Conservation (phyloP, 768 basidiomycete species). For the Neoboletus brunneissimus region DNA sequence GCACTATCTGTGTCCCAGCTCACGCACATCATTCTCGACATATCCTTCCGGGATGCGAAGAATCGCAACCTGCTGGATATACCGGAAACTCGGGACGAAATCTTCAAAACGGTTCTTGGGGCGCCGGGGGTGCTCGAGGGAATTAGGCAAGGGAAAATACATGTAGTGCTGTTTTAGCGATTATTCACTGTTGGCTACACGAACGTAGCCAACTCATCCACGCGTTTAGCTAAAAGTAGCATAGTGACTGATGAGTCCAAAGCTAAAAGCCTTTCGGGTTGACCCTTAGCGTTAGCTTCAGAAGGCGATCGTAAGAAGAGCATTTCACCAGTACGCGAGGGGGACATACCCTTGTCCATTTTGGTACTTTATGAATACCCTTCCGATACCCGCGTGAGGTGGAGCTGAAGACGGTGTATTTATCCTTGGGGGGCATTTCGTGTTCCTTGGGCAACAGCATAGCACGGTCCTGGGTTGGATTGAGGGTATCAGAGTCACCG, state of each 20-base stretch:
- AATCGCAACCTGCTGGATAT: constrained; percentile 74
- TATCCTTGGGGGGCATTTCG: constrained; percentile 91
- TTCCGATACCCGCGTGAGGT: constrained; percentile 79
- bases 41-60: constrained; percentile 72
- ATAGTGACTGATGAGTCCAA: constrained; percentile 34
- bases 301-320: constrained; percentile 7
- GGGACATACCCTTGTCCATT: constrained; percentile 82
- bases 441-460: constrained; percentile 87
- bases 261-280: constrained; percentile 95
- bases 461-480: constrained; percentile 56
- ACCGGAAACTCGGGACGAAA: constrained; percentile 78
- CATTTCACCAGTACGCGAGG: neutral
- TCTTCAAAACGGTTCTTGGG: constrained; percentile 73
- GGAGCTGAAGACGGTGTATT: constrained; percentile 87
- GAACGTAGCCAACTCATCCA: neutral
- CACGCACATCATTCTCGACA: constrained; percentile 81
- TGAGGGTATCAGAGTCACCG: neutral
- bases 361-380: constrained; percentile 96
- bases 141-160: constrained; percentile 69
- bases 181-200: neutral
- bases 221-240: constrained; percentile 11
- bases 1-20: constrained; percentile 69
- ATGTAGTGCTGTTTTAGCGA: constrained; percentile 73
- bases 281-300: constrained; percentile 75
- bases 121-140: constrained; percentile 57